Base-by-base conservation (phyloP, 2,329 filamentous ascomycete species). In the Clarireedia monteithiana region DNA sequence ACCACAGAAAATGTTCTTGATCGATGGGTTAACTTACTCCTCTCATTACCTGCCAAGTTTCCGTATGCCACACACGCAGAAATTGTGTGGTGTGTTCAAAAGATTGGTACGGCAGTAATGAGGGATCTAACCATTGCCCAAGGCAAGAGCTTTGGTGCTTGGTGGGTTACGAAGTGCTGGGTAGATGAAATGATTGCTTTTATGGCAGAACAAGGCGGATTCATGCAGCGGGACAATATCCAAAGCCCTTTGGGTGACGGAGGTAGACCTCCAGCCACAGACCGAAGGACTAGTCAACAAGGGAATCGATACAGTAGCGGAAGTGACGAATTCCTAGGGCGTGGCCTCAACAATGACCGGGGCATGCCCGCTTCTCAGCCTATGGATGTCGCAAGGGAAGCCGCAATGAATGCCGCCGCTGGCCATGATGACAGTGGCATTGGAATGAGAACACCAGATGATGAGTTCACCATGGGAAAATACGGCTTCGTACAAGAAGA, bases 81-180 rank as follows among this genome's bases (percentile, higher is more conserved):
- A 42, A 80, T 95, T 56, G 81, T 94, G 9, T 86, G 85, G 72
- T 89, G 85, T 61, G 84, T 92, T 42, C 85, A 89, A 63, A 80
- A 84, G 24, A 76, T 94, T 23, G 86, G 88, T 12, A 89, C 86
- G 6, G 84, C 87, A 20, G 85, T 89, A 17, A 83, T 94, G 75
- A 80, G 89, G 54, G 90, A 95, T 64, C 80, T 95, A 56, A 94
- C 89, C 0, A 84, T 94, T 50, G 79, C 83, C 42, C 85, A 88
- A 61, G 88, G 86, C 17, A 83, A 85, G 67, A 91, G 87, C 66
- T 95, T 92, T 67, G 86, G 88, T n/a, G 85, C 88, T 5, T 95
- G 90, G 90, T 94, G 89, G 89, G 88, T 96, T 57, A 91, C 91
- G 3, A 96, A 96, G 70, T 91, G 92, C 57, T 97, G 92, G 78